Percentiles rank a stretch among this genome's conserved stretches.
Conservation (phyloP, 495 filamentous ascomycete species). For the Annulohypoxylon nitens region DNA sequence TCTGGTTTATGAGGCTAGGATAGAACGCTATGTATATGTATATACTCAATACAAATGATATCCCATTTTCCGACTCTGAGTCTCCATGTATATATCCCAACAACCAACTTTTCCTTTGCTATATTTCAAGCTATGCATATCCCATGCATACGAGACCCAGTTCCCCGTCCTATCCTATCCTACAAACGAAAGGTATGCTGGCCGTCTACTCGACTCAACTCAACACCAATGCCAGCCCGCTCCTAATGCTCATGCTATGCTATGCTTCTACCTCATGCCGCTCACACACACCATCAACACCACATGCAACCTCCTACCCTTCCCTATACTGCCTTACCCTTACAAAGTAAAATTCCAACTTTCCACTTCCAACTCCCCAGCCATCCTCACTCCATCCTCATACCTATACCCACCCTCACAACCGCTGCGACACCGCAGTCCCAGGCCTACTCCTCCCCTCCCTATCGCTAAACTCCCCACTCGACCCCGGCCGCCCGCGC, state of each 20-base stretch:
- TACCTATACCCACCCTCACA: background rate
- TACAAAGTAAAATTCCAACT: background rate
- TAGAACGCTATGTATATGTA: conserved; percentile 4
- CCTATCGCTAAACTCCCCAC: background rate
- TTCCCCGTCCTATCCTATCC: background rate
- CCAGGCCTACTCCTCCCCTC: conserved; percentile 31
- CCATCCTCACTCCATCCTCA: background rate
- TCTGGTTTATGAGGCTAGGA: conserved; percentile 2
- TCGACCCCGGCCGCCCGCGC: conserved; percentile 27
- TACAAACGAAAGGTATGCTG: conserved; percentile 1
- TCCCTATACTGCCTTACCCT: background rate
- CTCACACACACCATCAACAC: too few species aligned
- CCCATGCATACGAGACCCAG: background rate
- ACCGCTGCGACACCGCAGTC: conserved; percentile 27
- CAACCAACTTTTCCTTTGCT: conserved; percentile 3
- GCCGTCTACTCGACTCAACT: background rate
- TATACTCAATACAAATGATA: conserved; percentile 9
- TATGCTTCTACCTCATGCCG: background rate
- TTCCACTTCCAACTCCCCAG: background rate
- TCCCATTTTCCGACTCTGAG: conserved; percentile 9
- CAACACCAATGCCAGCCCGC: background rate
- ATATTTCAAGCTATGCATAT: conserved; percentile 6
- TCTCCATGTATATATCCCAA: conserved; percentile 11
- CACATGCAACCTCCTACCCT: background rate
- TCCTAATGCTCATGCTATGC: background rate